phyloP scores from a whole-genome alignment of 257 asterid species.

The Nicotiana benthamiana region DNA sequence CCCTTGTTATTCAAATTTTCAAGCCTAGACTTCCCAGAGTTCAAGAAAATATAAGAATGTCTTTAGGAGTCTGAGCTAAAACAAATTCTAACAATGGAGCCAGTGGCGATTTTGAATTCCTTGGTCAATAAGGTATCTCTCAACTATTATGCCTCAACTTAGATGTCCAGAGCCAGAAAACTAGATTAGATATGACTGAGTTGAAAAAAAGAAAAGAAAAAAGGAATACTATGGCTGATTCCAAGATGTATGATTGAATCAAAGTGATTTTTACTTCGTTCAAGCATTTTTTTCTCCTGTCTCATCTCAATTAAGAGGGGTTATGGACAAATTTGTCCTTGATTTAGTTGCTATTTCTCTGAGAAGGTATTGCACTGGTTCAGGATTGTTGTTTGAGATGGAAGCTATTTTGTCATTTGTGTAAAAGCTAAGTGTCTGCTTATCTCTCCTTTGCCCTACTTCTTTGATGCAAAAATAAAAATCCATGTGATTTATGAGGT shows the following conservation, averaged over 20 bases:
- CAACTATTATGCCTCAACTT: background rate
- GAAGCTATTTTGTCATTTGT: too few species aligned
- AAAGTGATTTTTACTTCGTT: too few species aligned
- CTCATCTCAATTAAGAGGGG: too few species aligned
- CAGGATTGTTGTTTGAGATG: background rate
- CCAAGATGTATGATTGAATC: too few species aligned
- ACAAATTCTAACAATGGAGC: background rate
- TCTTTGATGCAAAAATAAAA: background rate
- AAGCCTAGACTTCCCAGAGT: background rate
- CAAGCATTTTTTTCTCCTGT: too few species aligned
- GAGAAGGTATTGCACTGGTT: background rate
- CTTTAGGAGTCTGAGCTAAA: background rate
- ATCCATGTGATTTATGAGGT: background rate
- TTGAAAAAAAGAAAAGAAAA: too few species aligned
- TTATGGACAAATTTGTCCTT: background rate
- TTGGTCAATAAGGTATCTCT: background rate
- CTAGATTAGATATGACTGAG: too few species aligned
- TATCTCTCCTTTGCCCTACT: background rate
- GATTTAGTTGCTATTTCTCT: background rate
- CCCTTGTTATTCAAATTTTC: background rate
- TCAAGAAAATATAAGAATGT: background rate
- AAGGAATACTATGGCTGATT: too few species aligned
- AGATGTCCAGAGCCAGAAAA: background rate
- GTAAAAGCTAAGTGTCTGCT: background rate
- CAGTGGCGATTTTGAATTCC: background rate